Percentiles rank a stretch among this genome's conserved stretches.
phyloP scores from a whole-genome alignment of 495 filamentous ascomycete species.

The Annulohypoxylon stygium region DNA sequence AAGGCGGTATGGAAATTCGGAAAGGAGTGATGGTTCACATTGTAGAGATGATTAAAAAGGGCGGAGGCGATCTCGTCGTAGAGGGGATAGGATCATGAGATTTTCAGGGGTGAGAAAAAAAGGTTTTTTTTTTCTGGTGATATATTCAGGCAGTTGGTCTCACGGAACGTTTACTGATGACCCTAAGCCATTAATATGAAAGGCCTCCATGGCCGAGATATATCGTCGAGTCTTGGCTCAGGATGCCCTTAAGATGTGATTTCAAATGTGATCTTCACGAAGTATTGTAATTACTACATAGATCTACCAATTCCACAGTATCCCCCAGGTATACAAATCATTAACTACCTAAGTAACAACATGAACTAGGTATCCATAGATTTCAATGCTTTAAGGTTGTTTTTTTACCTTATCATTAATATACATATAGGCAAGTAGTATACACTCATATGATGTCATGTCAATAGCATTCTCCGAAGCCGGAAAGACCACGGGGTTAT shows the following conservation, averaged over 20 bases:
- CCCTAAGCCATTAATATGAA: conserved; percentile 42
- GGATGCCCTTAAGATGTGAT: neutral
- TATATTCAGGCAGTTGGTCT: conserved; percentile 43
- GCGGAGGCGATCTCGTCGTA: neutral
- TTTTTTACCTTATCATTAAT: neutral
- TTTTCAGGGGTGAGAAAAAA: conserved; percentile 26
- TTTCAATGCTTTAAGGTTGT: neutral
- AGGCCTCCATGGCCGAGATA: conserved; percentile 46
- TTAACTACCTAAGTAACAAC: neutral
- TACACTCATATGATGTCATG: conserved; percentile 12
- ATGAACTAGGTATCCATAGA: neutral
- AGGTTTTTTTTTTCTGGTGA: conserved; percentile 45
- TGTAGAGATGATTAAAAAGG: conserved; percentile 27
- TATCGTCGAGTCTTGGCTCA: conserved; percentile 37
- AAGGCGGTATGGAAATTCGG: conserved; percentile 31
- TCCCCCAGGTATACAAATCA: neutral
- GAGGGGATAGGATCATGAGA: neutral
- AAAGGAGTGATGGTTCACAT: conserved; percentile 29
- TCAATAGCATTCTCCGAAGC: neutral
- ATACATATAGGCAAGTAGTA: neutral
- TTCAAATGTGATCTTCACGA: neutral
- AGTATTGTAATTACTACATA: neutral
- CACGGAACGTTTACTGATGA: conserved; percentile 17
- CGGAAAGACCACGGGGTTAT: neutral
- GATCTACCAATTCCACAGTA: neutral